Evolutionary conservation across 2,329 filamentous ascomycete species (phyloP).

Genomic region (Ophiocordyceps camponoti-rufipedis): DNA sequence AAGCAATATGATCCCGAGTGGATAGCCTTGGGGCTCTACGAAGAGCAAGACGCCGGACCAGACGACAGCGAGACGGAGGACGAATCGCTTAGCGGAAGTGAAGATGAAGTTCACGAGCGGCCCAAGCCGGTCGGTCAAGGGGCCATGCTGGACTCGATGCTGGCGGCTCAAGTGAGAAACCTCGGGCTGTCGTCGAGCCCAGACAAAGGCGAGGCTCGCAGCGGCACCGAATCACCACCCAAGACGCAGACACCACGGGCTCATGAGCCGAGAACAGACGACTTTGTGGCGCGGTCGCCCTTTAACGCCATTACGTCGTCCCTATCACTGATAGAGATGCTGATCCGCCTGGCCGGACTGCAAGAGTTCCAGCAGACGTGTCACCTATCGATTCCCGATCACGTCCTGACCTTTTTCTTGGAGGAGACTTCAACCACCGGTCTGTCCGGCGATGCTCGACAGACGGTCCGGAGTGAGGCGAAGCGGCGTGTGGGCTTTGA

Average conservation of each 20-base stretch:
- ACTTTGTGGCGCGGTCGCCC: slow-evolving; percentile 22
- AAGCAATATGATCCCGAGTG: slow-evolving; percentile 71
- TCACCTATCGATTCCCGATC: slow-evolving; percentile 77
- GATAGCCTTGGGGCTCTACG: slow-evolving; percentile 77
- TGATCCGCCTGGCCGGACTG: slow-evolving; percentile 68
- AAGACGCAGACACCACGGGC: not conserved
- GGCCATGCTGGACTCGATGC: slow-evolving; percentile 16
- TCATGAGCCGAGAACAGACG: slow-evolving; percentile 6
- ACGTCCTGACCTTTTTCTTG: slow-evolving; percentile 77
- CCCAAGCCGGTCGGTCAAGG: slow-evolving; percentile 3
- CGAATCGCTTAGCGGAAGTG: slow-evolving; percentile 16
- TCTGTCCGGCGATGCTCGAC: slow-evolving; percentile 24
- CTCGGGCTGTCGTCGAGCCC: slow-evolving; percentile 14
- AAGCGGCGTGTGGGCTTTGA: slow-evolving; percentile 35
- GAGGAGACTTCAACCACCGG: slow-evolving; percentile 38
- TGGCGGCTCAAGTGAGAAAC: slow-evolving; percentile 22
- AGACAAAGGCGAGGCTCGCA: slow-evolving; percentile 1
- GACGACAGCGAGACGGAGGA: slow-evolving; percentile 18
- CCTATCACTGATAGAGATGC: slow-evolving; percentile 68
- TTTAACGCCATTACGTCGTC: slow-evolving; percentile 35
- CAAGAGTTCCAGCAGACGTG: slow-evolving; percentile 86
- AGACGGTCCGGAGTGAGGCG: slow-evolving; percentile 25
- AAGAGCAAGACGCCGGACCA: slow-evolving; percentile 33
- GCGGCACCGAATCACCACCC: not conserved
- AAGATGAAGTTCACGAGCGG: slow-evolving; percentile 16